Evolutionary conservation across 257 asterid species (phyloP), one percentile per base, ranked within the genome.

Genomic region (Vinca minor): DNA sequence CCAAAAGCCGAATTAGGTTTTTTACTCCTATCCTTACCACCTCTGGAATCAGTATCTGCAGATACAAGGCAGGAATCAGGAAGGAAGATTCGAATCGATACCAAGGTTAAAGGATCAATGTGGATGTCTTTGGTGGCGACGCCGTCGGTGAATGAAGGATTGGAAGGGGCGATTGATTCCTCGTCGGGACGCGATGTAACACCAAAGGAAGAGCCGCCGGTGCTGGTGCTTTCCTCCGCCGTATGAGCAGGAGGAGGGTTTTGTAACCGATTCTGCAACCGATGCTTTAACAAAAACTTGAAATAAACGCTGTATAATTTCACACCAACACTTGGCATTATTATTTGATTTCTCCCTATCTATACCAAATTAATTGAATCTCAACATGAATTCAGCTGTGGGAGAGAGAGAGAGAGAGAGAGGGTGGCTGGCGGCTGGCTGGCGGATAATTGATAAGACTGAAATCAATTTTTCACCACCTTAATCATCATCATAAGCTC

Each of bases 281-380:
- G 92, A 71, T 92, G 96, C 77, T 87, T 92, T 21, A 92, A 84
- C 87, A 92, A 72, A 63, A 92, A 83, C 77, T 92, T 92, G 81
- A 92, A 92, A 71, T 86, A 92, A 12, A 85, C 88, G 68, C 96
- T 88, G 85, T 92, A 88, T 25, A 92, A 64, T 74, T 92, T 92
- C 62, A 92, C 84, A 14, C 89, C 96, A 62, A 92, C 91, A 82
- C 89, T 92, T 71, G 98, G 98, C 98, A 92, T 92, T 79, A 83
- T 83, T 45, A 18, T 12, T 14, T 34, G 63, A 8, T 67, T 35
- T 48, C 73, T 36, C 47, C 63, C 12, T n/a, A 65, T 59, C 73
- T 63, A 31, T 59, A 2, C 15, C 29, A 52, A 53, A n/a, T n/a
- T n/a, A n/a, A n/a, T n/a, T n/a, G n/a, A n/a, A n/a, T n/a, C n/a